Evolutionary conservation across 805 yeast genomes (phyloP).

Genomic region (Torulaspora franciscae): DNA sequence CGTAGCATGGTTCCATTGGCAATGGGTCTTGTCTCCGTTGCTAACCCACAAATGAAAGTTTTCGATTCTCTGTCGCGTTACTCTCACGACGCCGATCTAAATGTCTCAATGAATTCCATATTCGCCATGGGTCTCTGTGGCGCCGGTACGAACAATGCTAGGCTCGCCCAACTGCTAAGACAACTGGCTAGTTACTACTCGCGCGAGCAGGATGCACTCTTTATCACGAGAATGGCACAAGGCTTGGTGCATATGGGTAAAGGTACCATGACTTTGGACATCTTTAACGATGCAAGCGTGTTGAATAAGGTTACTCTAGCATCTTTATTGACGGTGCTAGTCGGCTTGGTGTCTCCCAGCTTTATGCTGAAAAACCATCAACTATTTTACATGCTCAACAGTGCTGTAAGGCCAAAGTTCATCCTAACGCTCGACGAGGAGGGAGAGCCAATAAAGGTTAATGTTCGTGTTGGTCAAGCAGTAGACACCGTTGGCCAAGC

Average conservation of each 20-base stretch:
- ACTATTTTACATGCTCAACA: constrained; percentile 76
- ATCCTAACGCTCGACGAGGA: constrained; percentile 88
- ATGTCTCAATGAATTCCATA: constrained; percentile 91
- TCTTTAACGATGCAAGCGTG: constrained; percentile 84
- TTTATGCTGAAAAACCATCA: constrained; percentile 81
- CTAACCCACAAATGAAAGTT: constrained; percentile 94
- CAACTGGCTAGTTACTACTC: constrained; percentile 92
- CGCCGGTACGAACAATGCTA: constrained; percentile 97
- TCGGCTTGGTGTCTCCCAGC: constrained; percentile 80
- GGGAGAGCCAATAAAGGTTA: constrained; percentile 86
- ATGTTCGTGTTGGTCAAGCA: constrained; percentile 97
- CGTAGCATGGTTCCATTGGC: constrained; percentile 95
- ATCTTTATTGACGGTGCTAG: constrained; percentile 75
- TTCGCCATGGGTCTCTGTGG: constrained; percentile 98
- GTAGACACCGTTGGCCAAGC: constrained; percentile 99
- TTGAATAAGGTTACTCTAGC: constrained; percentile 87
- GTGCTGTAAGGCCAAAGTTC: constrained; percentile 90
- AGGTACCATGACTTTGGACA: constrained; percentile 86
- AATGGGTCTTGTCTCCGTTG: constrained; percentile 91
- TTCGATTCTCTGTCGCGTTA: constrained; percentile 93
- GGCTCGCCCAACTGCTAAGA: constrained; percentile 91
- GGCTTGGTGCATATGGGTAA: constrained; percentile 94
- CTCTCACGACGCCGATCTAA: constrained; percentile 92
- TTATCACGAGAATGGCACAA: constrained; percentile 91
- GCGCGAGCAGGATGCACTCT: constrained; percentile 83